Base-by-base conservation (phyloP, 2,329 filamentous ascomycete species). In the Monascus ruber region DNA sequence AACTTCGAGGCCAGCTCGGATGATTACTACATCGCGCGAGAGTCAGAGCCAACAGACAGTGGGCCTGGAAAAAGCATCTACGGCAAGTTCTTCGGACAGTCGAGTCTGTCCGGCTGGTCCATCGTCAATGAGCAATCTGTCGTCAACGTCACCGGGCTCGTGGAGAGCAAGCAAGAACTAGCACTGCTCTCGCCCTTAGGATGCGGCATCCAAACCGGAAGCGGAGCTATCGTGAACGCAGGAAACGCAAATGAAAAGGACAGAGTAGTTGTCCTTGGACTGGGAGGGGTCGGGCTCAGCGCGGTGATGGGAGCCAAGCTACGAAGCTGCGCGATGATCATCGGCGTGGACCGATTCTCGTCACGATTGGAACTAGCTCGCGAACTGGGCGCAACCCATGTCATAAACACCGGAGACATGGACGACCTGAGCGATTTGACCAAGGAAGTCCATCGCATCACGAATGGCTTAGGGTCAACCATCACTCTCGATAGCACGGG, bases 401-500 rank as follows among this genome's bases (percentile, higher is more conserved):
- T 58, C 2, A 48, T 67, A 17, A 57, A 66, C 42, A 51, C 58
- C 8, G 53, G 7, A 33, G 24, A 11, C 31, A 33, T 49, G 6
- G 38, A 35, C n/a, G 35, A 40, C n/a, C 24, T 44, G 7, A 24
- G 34, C 4, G 47, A 51, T n/a, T 46, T 70, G 1, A 51, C 49
- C 0, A 51, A 59, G 28, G 59, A 58, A 3, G 53, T 70, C 11
- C 47, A 52, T 11, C 56, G 58, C 5, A 44, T 64, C 3, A 56
- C 58, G 0, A 55, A 58, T 3, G 59, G 55, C 1, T 42, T 62
- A 0, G 71, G 71, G 0, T 59, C 67, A 0, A 66, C 63, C 2
- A 55, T 72, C 28, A 61, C 60, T 4, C 59, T 76, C 37, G 72
- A 76, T 39, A 73, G 71, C 0, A 74, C 69, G 1, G 73, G 69